A percentile compares a stretch with the other conserved stretches of the same genome.
These are phyloP conservation scores for Fusarium virguliforme DNA, from an alignment of 2,329 filamentous ascomycete species.

Conservation along the genomic window DNA sequence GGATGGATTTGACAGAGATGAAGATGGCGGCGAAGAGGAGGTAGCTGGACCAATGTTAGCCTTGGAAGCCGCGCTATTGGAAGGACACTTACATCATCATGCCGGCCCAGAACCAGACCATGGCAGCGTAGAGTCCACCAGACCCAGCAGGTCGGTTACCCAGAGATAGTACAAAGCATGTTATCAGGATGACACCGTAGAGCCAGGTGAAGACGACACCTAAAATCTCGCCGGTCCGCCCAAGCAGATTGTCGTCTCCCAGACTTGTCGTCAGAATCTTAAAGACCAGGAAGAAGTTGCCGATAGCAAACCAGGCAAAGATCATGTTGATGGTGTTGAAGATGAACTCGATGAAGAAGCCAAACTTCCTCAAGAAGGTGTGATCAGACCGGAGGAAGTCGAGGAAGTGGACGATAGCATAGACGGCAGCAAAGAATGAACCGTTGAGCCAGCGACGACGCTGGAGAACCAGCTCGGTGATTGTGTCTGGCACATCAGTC, in stretches of 20 bases:
- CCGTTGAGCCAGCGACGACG: constrained; percentile 98
- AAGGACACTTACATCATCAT: constrained; percentile 84
- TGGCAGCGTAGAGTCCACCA: constrained; percentile 93
- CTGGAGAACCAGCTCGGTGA: constrained; percentile 95
- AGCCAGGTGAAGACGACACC: constrained; percentile 96
- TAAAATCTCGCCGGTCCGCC: constrained; percentile 83
- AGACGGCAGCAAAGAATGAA: constrained; percentile 97
- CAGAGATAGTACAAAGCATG: constrained; percentile 94
- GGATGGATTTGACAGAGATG: constrained; percentile 90
- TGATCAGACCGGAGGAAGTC: constrained; percentile 96
- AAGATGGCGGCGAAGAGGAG: constrained; percentile 95
- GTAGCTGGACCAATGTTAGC: constrained; percentile 70
- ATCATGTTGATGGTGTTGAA: constrained; percentile 98
- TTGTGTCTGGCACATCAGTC: constrained; percentile 95
- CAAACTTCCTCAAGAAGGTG: constrained; percentile 87
- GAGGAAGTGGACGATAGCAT: constrained; percentile 94
- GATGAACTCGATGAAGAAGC: constrained; percentile 92
- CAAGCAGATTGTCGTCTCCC: constrained; percentile 78
- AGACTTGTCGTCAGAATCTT: constrained; percentile 94
- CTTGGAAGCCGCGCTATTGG: neutral
- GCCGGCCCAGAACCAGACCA: constrained; percentile 98
- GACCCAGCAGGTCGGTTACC: constrained; percentile 96
- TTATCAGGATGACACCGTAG: constrained; percentile 91
- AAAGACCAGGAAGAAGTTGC: constrained; percentile 99
- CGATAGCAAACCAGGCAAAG: constrained; percentile 98